Evolutionary conservation across 805 yeast species (phyloP).

Genomic region (Alloascoidea hylecoeti): DNA sequence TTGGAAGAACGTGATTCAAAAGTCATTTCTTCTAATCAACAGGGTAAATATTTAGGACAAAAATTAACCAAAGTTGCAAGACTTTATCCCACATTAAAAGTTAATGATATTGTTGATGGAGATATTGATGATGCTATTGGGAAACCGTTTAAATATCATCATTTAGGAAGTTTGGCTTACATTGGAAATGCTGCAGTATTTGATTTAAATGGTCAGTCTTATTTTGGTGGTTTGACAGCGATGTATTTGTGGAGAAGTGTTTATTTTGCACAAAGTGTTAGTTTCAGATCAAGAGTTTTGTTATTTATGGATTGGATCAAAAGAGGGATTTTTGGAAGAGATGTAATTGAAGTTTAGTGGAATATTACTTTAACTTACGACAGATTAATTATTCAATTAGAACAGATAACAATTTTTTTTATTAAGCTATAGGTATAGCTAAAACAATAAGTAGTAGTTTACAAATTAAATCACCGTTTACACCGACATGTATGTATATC

Average conservation of each 20-base stretch:
- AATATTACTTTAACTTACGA: slow-evolving; percentile 8
- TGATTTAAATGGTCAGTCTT: slow-evolving; percentile 45
- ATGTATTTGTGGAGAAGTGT: slow-evolving; percentile 65
- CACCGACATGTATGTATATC: too few species aligned
- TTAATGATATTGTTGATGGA: slow-evolving; percentile 32
- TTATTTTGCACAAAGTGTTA: slow-evolving; percentile 54
- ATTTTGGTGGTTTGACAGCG: slow-evolving; percentile 55
- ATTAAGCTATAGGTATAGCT: too few species aligned
- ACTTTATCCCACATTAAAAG: slow-evolving; percentile 25
- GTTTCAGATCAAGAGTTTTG: slow-evolving; percentile 46
- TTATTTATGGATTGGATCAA: slow-evolving; percentile 58
- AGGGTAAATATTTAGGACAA: slow-evolving; percentile 50
- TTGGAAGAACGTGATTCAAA: slow-evolving; percentile 43
- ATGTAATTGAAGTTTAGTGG: slow-evolving; percentile 19
- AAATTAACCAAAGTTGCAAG: slow-evolving; percentile 40
- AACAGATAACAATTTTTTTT: too few species aligned
- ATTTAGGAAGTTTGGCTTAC: slow-evolving; percentile 55
- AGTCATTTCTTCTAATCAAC: slow-evolving; percentile 58
- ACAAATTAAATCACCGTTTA: too few species aligned
- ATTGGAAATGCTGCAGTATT: slow-evolving; percentile 61
- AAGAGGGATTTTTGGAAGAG: slow-evolving; percentile 43
- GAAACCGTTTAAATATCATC: slow-evolving; percentile 47
- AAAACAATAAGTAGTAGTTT: too few species aligned
- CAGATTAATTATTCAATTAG: slow-evolving; percentile 6
- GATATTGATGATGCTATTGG: slow-evolving; percentile 41